Conservation (phyloP, 805 yeast species). For the Saccharomycopsis sp. region DNA sequence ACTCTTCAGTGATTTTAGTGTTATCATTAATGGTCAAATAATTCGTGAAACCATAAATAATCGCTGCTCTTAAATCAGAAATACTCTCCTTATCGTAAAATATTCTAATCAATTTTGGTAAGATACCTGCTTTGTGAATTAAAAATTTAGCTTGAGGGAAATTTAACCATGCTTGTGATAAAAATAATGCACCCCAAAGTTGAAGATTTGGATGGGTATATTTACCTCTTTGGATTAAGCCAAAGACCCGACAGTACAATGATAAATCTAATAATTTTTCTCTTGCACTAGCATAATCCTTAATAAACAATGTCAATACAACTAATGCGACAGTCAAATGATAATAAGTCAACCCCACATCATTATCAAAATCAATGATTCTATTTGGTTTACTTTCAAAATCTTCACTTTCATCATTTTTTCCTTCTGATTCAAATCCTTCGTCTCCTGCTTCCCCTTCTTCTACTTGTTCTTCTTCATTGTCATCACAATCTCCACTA, state of each 20-base stretch:
- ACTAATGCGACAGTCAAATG: slow-evolving; percentile 96
- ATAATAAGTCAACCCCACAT: slow-evolving; percentile 15
- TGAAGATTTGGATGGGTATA: slow-evolving; percentile 40
- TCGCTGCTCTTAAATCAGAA: slow-evolving; percentile 89
- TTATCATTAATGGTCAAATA: slow-evolving; percentile 27
- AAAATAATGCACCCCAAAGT: slow-evolving; percentile 83
- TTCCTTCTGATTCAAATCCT: background rate
- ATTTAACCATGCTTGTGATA: slow-evolving; percentile 69
- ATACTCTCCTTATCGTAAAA: slow-evolving; percentile 68
- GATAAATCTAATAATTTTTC: slow-evolving; percentile 70
- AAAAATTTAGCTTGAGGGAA: slow-evolving; percentile 71
- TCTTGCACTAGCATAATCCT: slow-evolving; percentile 76
- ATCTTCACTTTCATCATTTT: slow-evolving; percentile 8
- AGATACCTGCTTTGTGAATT: slow-evolving; percentile 55
- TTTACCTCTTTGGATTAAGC: slow-evolving; percentile 13
- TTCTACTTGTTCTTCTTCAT: background rate
- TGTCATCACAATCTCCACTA: background rate
- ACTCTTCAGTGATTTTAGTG: slow-evolving; percentile 29
- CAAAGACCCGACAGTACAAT: slow-evolving; percentile 37
- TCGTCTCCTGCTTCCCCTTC: slow-evolving; percentile 4
- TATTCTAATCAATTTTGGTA: slow-evolving; percentile 47
- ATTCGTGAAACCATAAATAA: slow-evolving; percentile 63
- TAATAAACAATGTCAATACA: slow-evolving; percentile 75
- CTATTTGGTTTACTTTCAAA: slow-evolving; percentile 17
- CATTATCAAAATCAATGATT: slow-evolving; percentile 16